Base-by-base conservation (phyloP, 495 filamentous ascomycete genomes). In the Venustampulla echinocandica region DNA sequence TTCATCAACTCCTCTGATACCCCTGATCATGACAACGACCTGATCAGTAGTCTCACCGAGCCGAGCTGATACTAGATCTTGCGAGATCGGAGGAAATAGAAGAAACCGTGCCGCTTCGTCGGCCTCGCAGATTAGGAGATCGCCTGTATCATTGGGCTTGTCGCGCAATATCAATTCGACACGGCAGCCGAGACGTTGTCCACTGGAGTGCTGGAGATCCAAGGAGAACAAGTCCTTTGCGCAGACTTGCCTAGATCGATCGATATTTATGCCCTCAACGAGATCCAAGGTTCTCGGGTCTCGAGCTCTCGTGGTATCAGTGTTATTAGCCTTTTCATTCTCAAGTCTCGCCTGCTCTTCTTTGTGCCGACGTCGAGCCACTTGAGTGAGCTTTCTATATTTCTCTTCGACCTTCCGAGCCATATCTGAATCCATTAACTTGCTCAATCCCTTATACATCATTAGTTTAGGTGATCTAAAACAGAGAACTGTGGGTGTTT, bases 211-310 rank as follows among this genome's bases (percentile, higher is more conserved):
- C 47, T 75, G 73, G 2, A 99, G 63, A 49, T 90, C 80, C 45
- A 99, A 67, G 46, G 80, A 81, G 65, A 97, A 99, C 39, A 81
- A 79, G 59, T 99, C 92, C 49, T 92, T 81, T 27, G 90, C 90
- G 42, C 76, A 76, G 14, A 99, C 92, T 46, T 84, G 81, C 30
- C 85, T 77, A 22, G 68, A 74, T 22, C 70, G 76, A 54, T 93
- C 81, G 32, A 97, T 76, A 10, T 55, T 69, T n/a, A 95, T 73
- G 36, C 76, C 79, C 4, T 76, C 72, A 2, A 85, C 66, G 11
- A 83, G 75, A 15, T 74, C 77, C 42, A 99, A 61, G 19, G 80
- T 94, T 44, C 77, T 74, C 4, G 86, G 75, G 62, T 96, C 87
- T 57, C 87, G 75, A 25, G 82, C 78, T 19, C 84, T 77, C 13